Percentiles rank a stretch among this genome's conserved stretches.
phyloP scores from a whole-genome alignment of 306 rosid genomes.

The Malus asiatica region DNA sequence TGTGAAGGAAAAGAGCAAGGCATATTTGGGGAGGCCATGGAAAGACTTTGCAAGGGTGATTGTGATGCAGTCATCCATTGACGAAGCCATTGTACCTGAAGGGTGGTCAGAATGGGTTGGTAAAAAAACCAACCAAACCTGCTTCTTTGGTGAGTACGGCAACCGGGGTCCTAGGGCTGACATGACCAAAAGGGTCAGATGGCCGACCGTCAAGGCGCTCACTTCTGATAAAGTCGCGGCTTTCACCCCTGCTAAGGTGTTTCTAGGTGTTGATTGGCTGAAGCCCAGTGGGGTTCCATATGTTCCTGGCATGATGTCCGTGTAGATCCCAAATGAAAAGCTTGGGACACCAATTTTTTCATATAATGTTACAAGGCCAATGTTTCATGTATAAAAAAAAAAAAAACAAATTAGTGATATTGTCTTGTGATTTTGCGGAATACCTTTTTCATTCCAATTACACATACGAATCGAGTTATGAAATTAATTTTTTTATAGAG shows the following conservation, averaged over 20 bases:
- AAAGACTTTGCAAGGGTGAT: conserved; percentile 8
- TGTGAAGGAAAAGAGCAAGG: conserved; percentile 3
- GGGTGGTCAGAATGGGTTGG: conserved; percentile 14
- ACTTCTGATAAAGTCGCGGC: background rate
- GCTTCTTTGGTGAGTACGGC: background rate
- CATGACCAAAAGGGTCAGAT: background rate
- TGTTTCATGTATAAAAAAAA: too few species aligned
- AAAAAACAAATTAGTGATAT: background rate
- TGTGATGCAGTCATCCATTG: conserved; percentile 13
- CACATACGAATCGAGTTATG: background rate
- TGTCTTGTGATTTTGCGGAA: background rate
- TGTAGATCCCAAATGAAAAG: background rate
- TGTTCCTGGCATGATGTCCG: background rate
- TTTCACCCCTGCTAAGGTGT: background rate
- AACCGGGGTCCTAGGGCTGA: conserved; percentile 9
- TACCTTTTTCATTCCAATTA: background rate
- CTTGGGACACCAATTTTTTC: background rate
- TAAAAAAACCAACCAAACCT: background rate
- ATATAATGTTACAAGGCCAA: background rate
- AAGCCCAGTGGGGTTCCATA: conserved; percentile 6
- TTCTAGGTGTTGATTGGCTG: conserved; percentile 4
- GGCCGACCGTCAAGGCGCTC: background rate
- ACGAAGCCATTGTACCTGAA: background rate
- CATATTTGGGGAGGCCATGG: conserved; percentile 29
- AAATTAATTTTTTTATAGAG: too few species aligned